Evolutionary conservation across 179 eudicot genomes (phyloP), one percentile per base, ranked within the genome.

Genomic region (Beta corolliflora): DNA sequence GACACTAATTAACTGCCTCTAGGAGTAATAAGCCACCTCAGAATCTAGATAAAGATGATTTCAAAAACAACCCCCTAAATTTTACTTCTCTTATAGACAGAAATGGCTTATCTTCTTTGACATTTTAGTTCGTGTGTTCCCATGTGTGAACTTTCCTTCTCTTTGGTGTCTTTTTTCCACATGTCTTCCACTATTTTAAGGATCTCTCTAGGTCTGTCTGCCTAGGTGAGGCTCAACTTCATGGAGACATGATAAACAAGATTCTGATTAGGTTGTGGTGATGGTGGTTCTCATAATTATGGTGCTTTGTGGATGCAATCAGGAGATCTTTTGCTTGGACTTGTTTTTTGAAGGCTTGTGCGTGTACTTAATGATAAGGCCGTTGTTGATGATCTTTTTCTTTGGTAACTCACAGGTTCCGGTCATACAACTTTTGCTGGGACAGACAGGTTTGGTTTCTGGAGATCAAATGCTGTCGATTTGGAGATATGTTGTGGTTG

Each of bases 401-500:
- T 76, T 67, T 60, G 41, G 41, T n/a, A 29, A n/a, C 55, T 59
- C 66, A 63, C 91, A 96, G 98, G 98, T 96, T 80, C 99, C 99
- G 9, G 97, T 96, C 0, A 90, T 96, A 82, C 99, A 96, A 77
- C 89, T 96, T 53, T 86, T 96, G 70, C 81, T 96, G 78, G 99
- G 99, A 65, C 98, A 96, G 93, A 86, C 89, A 45, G 99, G 99
- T n/a, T 79, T 96, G 75, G 97, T 96, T 10, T 86, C 98, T 0
- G 95, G 96, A 52, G 98, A 94, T 52, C 98, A 96, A 90, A 96
- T 96, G 99, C 90, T 96, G 41, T 96, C 99, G 4, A 91, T 96
- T 23, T 96, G 99, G 99, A 92, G 99, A 93, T 96, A 96, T 36
- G 98, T 96, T 55, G 99, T 96, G 83, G 99, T 96, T 11, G 98